Conservation (phyloP, 768 basidiomycete species). For the Leucogyrophana mollusca region DNA sequence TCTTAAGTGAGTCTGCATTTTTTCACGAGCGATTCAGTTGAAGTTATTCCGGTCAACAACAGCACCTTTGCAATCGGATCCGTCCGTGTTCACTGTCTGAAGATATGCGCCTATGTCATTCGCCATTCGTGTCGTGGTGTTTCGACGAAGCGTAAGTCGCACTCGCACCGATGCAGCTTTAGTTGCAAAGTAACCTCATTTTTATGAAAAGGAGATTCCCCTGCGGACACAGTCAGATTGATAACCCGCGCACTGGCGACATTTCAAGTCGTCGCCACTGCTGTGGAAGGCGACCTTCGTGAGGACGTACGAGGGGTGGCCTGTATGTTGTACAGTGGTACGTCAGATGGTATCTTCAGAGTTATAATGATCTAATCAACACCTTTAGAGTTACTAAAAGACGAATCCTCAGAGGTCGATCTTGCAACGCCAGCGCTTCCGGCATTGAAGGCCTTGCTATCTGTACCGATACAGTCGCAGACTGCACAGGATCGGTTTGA, state of each 20-base stretch:
- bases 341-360: constrained; percentile 10
- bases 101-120: constrained; percentile 80
- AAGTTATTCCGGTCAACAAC: too few species aligned
- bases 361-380: constrained; percentile 7
- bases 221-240: constrained; percentile 58
- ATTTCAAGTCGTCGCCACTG: constrained; percentile 57
- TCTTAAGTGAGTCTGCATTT: constrained; percentile 34
- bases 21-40: too few species aligned
- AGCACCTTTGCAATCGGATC: constrained; percentile 21
- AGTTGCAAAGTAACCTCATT: too few species aligned
- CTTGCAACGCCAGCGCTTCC: constrained; percentile 79
- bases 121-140: constrained; percentile 58
- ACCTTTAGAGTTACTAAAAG: constrained; percentile 71
- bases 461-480: constrained; percentile 42
- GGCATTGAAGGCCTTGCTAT: constrained; percentile 72
- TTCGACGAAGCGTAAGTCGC: constrained; percentile 48
- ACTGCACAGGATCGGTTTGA: constrained; percentile 51
- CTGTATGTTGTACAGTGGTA: constrained; percentile 78
- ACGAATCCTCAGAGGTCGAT: constrained; percentile 79
- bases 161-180: background rate
- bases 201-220: background rate
- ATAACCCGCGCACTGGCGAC: constrained; percentile 63
- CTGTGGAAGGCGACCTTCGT: constrained; percentile 51
- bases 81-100: constrained; percentile 64
- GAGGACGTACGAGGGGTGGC: constrained; percentile 82